Percentiles rank a stretch among this genome's conserved stretches.
Conservation (phyloP, 768 basidiomycete species). For the Suillus subaureus region DNA sequence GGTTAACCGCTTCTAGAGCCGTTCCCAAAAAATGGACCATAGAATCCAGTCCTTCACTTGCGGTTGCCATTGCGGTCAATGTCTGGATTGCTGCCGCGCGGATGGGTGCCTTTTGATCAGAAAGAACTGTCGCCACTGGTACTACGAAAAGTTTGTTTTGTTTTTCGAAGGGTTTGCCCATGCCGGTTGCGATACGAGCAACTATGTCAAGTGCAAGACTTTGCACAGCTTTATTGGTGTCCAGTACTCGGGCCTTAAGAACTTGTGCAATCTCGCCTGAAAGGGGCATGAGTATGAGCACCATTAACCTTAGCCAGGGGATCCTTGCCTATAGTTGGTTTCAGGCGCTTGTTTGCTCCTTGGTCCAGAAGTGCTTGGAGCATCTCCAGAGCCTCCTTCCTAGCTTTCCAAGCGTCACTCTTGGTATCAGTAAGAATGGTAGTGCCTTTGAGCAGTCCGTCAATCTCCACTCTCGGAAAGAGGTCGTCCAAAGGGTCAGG, state of each 20-base stretch:
- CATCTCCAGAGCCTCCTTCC: constrained; percentile 92
- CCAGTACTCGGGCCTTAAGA: constrained; percentile 84
- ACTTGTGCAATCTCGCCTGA: constrained; percentile 89
- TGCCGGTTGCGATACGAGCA: constrained; percentile 85
- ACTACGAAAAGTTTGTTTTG: constrained; percentile 74
- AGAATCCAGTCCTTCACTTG: constrained; percentile 82
- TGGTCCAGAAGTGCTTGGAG: constrained; percentile 86
- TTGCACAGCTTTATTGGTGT: constrained; percentile 95
- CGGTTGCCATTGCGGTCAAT: constrained; percentile 79
- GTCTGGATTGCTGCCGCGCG: constrained; percentile 78
- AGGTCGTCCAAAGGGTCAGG: constrained; percentile 87
- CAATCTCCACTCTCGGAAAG: constrained; percentile 94
- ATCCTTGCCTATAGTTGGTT: constrained; percentile 78
- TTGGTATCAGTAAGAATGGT: constrained; percentile 82
- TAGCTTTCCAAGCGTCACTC: constrained; percentile 94
- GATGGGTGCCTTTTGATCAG: constrained; percentile 91
- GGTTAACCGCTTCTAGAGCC: constrained; percentile 85
- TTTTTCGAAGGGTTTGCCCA: constrained; percentile 96
- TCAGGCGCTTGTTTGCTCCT: constrained; percentile 89
- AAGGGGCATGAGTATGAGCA: constrained; percentile 2
- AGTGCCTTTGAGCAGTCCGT: constrained; percentile 80
- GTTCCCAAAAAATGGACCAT: constrained; percentile 79
- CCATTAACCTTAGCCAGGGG: background rate
- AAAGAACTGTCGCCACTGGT: constrained; percentile 80
- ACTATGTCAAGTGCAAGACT: constrained; percentile 88